Evolutionary conservation across 148 eudicot genomes (phyloP), one percentile per base, ranked within the genome.

Genomic region (Dianthus caryophyllus): DNA sequence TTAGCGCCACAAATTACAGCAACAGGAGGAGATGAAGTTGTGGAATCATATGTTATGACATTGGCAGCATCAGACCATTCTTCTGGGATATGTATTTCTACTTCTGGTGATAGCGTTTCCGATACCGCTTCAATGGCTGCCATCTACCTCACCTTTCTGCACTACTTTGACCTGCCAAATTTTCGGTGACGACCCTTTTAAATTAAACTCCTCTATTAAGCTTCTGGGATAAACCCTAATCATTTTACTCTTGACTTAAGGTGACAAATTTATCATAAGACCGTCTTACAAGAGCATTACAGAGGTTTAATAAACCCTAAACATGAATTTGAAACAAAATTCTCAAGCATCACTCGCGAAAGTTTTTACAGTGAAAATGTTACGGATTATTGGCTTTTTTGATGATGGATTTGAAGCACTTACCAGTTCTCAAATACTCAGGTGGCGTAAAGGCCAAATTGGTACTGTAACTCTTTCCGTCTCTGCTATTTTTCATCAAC

Each of bases 401-500:
- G 15, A 27, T 18, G 29, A 14, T 14, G 52, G 43, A 33, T 52
- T 21, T 52, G 18, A 9, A 5, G 20, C 52, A 61, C 62, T 64
- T 85, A 89, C 98, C 98, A 63, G 96, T 92, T 76, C 98, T 84
- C 66, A 92, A 79, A 76, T 92, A 92, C 74, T 92, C 96, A 25
- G 98, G 98, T n/a, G n/a, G n/a, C n/a, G n/a, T n/a, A n/a, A n/a
- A n/a, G n/a, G n/a, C n/a, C n/a, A n/a, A n/a, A n/a, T 92, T 92
- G 60, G 98, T 92, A 77, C 98, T 92, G 63, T 92, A 92, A 75
- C 98, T 92, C 77, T 86, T 92, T 51, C 98, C 98, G 63, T 92
- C 98, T 79, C 98, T 81, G 71, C 98, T 92, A 65, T 92, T 92
- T 84, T 92, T 92, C 98, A 92, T 92, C 76, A 92, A 85, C 55